Base-by-base conservation (phyloP, 352 stramenopile species). In the Blastocystis sp. region DNA sequence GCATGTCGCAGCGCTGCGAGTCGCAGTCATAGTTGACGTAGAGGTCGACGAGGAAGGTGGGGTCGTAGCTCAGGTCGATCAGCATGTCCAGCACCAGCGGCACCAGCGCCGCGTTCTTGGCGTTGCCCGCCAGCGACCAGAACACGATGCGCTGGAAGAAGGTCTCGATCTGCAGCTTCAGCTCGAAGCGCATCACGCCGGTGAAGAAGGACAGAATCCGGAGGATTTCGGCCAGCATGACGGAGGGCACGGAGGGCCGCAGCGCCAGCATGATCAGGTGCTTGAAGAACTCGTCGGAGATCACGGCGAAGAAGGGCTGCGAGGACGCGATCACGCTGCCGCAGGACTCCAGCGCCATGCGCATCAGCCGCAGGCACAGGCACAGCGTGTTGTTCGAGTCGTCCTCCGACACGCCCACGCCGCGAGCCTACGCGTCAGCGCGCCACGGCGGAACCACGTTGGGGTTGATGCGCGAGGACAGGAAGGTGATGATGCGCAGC, bases 21-120 rank as follows among this genome's bases (percentile, higher is more conserved):
- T 89, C 86, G 60, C 86, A 89, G 62, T 89, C 86, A 56, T 89
- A 89, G 45, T 89, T 89, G 21, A 88, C 62, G 60, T 88, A 89
- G 45, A 89, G 65, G 60, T 89, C 86, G 7, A 86, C 45, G 3
- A 89, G 56, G 48, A 89, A 86, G 17, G 86, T 48, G 19, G 78
- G 76, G 34, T 89, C 86, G 41, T 76, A 65, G 43, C 45, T 62
- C 28, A 89, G 48, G 48, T 89, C 86, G 19, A 48, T 65, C 62
- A 89, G 67, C 56, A 62, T 88, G 23, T 89, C 86, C 62, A 89
- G 67, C 2, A 89, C 62, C 62, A 88, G 34, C 28, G 11, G 21
- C n/a, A 79, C 60, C 41, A 88, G 59, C 10, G 34, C 7, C 10
- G 78, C n/a, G 19, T 88, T 78, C 34, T 76, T 79, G 19, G 40